Conservation (phyloP, 1,284 basidiomycete species). For the Apiotrichum montevideense region DNA sequence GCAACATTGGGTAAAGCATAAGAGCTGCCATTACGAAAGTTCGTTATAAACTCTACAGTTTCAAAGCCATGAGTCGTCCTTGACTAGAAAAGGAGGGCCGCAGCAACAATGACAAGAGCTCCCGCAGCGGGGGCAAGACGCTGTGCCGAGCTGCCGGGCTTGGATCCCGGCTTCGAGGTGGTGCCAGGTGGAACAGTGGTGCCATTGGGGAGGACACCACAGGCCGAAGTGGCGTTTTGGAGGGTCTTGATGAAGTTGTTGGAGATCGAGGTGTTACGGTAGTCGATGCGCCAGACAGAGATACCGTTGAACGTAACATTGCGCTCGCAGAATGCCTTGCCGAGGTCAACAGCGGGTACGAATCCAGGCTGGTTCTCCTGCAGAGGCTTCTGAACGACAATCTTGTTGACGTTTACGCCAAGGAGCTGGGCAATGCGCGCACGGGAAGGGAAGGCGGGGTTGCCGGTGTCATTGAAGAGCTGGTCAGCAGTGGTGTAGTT, state of each 20-base stretch:
- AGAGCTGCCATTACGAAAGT: too few species aligned
- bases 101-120: too few species aligned
- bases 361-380: constrained; percentile 1
- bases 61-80: too few species aligned
- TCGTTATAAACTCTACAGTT: too few species aligned
- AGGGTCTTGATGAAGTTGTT: background rate
- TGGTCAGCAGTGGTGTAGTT: background rate
- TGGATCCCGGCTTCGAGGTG: too few species aligned
- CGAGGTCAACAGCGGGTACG: background rate
- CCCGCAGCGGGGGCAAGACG: too few species aligned
- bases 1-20: too few species aligned
- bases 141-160: too few species aligned
- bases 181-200: background rate
- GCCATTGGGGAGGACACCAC: background rate
- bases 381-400: constrained; percentile 2
- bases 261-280: background rate
- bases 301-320: background rate
- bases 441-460: background rate
- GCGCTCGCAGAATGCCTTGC: background rate
- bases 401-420: background rate
- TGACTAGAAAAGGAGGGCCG: too few species aligned
- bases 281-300: background rate
- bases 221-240: background rate
- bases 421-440: background rate
- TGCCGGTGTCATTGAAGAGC: background rate